Evolutionary conservation across 2,329 filamentous ascomycete genomes (phyloP), one percentile per base, ranked within the genome.

Genomic region (Zasmidium angulare): DNA sequence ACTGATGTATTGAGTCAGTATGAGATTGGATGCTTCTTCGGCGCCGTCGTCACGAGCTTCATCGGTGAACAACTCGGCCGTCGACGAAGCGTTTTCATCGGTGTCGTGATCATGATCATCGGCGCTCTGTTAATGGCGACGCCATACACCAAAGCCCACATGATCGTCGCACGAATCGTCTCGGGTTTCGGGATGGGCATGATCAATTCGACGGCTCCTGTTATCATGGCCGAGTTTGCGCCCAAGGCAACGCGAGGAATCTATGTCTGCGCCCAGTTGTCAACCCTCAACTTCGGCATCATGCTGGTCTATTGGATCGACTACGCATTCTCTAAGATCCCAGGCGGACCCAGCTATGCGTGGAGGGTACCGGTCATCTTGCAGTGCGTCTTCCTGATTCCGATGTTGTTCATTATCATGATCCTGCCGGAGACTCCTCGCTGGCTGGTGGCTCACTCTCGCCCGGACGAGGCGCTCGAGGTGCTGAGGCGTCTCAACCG

Each of bases 281-380:
- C 78, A 0, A 80, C 78, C 0, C 73, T 82, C 19, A 82, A 80
- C 60, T 75, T 80, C 17, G 79, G 76, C 1, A 78, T 79, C 52
- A 74, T 77, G 52, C 63, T 80, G 24, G 74, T 76, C 1, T 80
- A 80, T 61, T 81, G 79, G 77, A 76, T 80, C 58, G 76, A 80
- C 52, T 79, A 79, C 48, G 78, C 68, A 12, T 74, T 80, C 47
- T 75, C 72, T 1, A 69, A 66, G 7, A 60, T 68, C 24, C 50
- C 61, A 1, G 57, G 61, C 12, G 63, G 56, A 0, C 59, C 63
- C 0, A 73, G 72, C 63, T 77, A 74, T 52, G 69, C 75, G 6
- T 79, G 77, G 78, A 65, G 78, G 2, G 58, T 79, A 1, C 77
- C 77, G 0, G 71, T 78, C n/a, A 73, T 75, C 2, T 62, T 80